Evolutionary conservation across 2,329 filamentous ascomycete genomes (phyloP), one percentile per base, ranked within the genome.

Genomic region (Aspergillus luchuensis): DNA sequence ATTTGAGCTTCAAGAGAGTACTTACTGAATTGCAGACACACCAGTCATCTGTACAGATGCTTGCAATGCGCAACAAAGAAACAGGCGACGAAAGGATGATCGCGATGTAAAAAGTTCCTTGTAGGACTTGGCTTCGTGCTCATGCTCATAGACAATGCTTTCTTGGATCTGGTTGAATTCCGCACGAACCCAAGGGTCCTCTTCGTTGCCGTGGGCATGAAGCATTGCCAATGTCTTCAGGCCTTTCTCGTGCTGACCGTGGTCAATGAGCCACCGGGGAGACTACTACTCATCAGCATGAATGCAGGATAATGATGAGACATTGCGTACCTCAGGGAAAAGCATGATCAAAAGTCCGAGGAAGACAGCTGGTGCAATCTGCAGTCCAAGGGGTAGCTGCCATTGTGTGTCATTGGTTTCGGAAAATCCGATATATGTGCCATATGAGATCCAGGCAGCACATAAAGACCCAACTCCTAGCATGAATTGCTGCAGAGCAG

Each of bases 401-500:
- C 87, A 88, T 71, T 87, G 85, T 10, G 79, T 80, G 66, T 77
- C 73, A 67, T 83, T 78, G 54, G 69, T 74, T 1, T 75, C 69
- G 1, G 74, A 66, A 61, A 87, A 84, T 15, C 81, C 79, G 43
- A 81, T 78, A 64, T 85, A 85, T 4, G 80, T 82, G 48, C 87
- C 91, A 63, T 88, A 94, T 0, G 86, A 87, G 51, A 90, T 86
- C 90, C 90, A 92, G 0, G 87, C 83, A 0, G 91, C 91, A 15
- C 87, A 78, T 1, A 95, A 82, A 15, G 89, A 80, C 59, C 91
- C 91, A 28, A 94, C 84, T 1, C 90, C 91, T 55, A 94, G 74
- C 90, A 93, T 93, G 71, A 93, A 92, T 69, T 93, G 91, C 73
- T 93, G 91, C 3, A 94, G 80, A 30, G 87, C 85, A 0, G 90